Evolutionary conservation across 176 grass and related monocot species (phyloP).

Genomic region (Eragrostis curvula): DNA sequence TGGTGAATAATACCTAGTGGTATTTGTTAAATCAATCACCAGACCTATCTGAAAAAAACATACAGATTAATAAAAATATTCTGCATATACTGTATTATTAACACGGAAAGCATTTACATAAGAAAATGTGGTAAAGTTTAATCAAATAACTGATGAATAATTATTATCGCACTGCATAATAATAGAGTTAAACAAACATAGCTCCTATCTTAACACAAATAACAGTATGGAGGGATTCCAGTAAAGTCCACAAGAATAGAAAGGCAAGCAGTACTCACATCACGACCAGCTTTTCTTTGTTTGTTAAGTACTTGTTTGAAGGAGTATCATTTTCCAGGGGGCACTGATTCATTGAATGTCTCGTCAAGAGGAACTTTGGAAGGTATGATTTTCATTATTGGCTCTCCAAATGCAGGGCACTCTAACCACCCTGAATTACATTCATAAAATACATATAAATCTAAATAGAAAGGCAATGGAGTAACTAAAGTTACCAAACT

Average conservation of each 20-base stretch:
- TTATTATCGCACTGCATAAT: background rate
- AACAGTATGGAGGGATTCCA: background rate
- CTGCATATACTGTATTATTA: background rate
- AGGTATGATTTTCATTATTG: conserved; percentile 74
- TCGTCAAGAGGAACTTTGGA: conserved; percentile 91
- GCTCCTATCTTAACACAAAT: background rate
- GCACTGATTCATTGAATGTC: conserved; percentile 65
- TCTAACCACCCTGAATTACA: conserved; percentile 64
- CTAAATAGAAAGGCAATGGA: background rate
- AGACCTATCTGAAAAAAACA: conserved; percentile 66
- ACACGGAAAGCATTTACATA: background rate
- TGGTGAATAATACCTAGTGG: conserved; percentile 64
- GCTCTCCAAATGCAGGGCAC: conserved; percentile 71
- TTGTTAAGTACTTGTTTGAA: conserved; percentile 76
- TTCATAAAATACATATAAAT: background rate
- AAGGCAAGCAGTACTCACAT: conserved; percentile 55
- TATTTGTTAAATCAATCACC: conserved; percentile 91
- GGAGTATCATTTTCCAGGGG: conserved; percentile 86
- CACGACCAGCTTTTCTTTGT: conserved; percentile 65
- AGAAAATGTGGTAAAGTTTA: background rate
- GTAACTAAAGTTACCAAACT: background rate
- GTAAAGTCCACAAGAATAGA: background rate
- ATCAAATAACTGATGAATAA: background rate
- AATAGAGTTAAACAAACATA: background rate
- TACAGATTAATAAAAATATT: background rate